Percentiles rank a stretch among this genome's conserved stretches.
These are phyloP conservation scores for Trametes coccinea DNA, from an alignment of 768 basidiomycete genomes.

Conservation along the genomic window DNA sequence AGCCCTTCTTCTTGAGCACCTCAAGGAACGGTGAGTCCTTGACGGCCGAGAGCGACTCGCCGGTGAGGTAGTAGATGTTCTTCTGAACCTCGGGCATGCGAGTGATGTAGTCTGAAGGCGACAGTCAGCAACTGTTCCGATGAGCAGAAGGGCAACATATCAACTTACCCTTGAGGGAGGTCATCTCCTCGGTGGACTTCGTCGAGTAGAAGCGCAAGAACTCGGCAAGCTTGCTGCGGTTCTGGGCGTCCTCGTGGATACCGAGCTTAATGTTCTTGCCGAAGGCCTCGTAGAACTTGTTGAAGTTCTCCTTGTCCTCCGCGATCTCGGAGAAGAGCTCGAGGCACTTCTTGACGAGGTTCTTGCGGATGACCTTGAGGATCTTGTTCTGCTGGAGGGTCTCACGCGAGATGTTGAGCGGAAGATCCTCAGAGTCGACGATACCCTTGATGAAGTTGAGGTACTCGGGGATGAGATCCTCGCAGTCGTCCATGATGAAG, in stretches of 20 bases:
- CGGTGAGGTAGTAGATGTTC: slow-evolving; percentile 98
- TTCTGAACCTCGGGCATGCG: slow-evolving; percentile 99
- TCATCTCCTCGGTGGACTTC: slow-evolving; percentile 86
- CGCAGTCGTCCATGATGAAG: slow-evolving; percentile 99
- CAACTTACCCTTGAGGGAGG: slow-evolving; percentile 84
- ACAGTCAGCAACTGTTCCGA: slow-evolving; percentile 2
- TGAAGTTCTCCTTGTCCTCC: slow-evolving; percentile 99
- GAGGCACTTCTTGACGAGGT: slow-evolving; percentile 97
- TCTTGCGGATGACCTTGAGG: slow-evolving; percentile 99
- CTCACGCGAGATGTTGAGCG: slow-evolving; percentile 99
- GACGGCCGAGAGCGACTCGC: slow-evolving; percentile 90
- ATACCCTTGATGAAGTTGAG: slow-evolving; percentile 99
- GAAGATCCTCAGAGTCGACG: slow-evolving; percentile 99
- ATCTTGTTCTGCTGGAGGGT: slow-evolving; percentile 99
- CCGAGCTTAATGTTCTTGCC: slow-evolving; percentile 99
- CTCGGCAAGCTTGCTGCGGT: slow-evolving; percentile 98
- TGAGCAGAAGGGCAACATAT: background rate
- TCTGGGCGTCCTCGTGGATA: slow-evolving; percentile 98
- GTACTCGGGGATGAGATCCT: slow-evolving; percentile 99
- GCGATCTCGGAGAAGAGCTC: slow-evolving; percentile 95
- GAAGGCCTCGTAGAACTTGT: slow-evolving; percentile 97
- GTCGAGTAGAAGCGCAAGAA: slow-evolving; percentile 99
- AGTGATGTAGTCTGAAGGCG: slow-evolving; percentile 85
- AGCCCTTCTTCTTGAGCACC: slow-evolving; percentile 99
- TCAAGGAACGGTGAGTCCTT: slow-evolving; percentile 98